These are phyloP conservation scores for Ramaria sp. DNA, from an alignment of 768 basidiomycete genomes.

Conservation along the genomic window DNA sequence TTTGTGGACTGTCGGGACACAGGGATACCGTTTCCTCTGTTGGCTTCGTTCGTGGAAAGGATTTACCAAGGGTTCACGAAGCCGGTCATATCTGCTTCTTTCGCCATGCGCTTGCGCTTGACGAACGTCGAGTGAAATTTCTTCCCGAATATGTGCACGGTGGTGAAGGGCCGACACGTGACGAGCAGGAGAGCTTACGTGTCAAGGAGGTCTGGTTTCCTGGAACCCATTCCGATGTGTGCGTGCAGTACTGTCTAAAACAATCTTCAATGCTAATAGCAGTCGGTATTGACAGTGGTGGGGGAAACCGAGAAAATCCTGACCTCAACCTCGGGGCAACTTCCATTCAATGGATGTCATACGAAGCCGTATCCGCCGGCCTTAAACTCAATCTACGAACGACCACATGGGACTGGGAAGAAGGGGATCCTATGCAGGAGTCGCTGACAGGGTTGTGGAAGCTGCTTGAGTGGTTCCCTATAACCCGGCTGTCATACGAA, in stretches of 20 bases:
- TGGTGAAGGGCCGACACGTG: slow-evolving; percentile 11
- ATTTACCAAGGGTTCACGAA: slow-evolving; percentile 24
- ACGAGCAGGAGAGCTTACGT: background rate
- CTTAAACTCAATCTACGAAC: slow-evolving; percentile 13
- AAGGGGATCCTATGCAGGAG: background rate
- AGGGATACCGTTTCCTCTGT: slow-evolving; percentile 42
- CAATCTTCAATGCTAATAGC: background rate
- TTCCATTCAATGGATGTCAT: slow-evolving; percentile 25
- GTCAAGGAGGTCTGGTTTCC: no score
- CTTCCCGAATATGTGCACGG: slow-evolving; percentile 32
- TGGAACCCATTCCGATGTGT: no score
- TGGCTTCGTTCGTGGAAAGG: slow-evolving; percentile 23
- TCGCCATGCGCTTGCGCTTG: slow-evolving; percentile 36
- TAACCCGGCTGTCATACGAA: background rate
- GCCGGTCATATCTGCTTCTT: slow-evolving; percentile 30
- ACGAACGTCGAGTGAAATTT: slow-evolving; percentile 38
- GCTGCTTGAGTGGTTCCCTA: background rate
- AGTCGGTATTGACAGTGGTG: slow-evolving; percentile 14
- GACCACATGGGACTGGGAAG: background rate
- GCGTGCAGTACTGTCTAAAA: background rate
- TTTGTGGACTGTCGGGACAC: background rate
- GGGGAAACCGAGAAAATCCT: background rate
- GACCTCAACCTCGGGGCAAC: slow-evolving; percentile 6
- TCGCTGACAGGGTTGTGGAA: background rate
- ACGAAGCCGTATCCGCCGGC: slow-evolving; percentile 19